Percentiles rank a stretch among this genome's conserved stretches.
Evolutionary conservation across 148 eudicot genomes (phyloP).

Genomic region (Vaccinium darrowii): DNA sequence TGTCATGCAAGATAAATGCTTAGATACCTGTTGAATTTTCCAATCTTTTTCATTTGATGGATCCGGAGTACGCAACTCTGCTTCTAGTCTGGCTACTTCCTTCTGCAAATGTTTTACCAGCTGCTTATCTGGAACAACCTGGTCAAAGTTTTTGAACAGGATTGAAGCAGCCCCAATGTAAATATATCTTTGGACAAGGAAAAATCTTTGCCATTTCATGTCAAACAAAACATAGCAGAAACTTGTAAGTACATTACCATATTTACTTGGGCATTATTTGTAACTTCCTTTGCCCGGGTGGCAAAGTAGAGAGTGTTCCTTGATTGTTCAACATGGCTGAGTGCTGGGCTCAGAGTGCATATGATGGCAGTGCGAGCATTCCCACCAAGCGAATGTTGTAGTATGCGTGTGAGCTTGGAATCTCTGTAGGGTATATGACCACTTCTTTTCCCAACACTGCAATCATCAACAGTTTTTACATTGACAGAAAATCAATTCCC

Average conservation of each 20-base stretch:
- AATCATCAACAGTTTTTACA: slow-evolving; percentile 13
- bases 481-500: slow-evolving; percentile 5
- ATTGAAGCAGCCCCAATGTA: background rate
- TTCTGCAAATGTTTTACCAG: slow-evolving; percentile 92
- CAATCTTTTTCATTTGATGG: slow-evolving; percentile 66
- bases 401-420: slow-evolving; percentile 89
- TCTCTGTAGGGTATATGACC: slow-evolving; percentile 92
- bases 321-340: slow-evolving; percentile 80
- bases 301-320: slow-evolving; percentile 83
- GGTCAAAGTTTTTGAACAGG: slow-evolving; percentile 18
- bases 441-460: slow-evolving; percentile 75
- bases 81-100: slow-evolving; percentile 90
- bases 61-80: slow-evolving; percentile 82
- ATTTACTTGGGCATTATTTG: slow-evolving; percentile 90
- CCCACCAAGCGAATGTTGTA: slow-evolving; percentile 93
- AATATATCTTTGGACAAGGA: background rate
- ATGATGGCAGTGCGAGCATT: slow-evolving; percentile 96
- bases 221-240: background rate
- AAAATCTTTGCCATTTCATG: background rate
- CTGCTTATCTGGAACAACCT: slow-evolving; percentile 94
- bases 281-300: slow-evolving; percentile 91
- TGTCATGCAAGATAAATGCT: background rate
- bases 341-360: slow-evolving; percentile 93
- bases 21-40: slow-evolving; percentile 64
- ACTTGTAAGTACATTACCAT: slow-evolving; percentile 46